phyloP scores from a whole-genome alignment of 75 land plant species.

The Ceratopteris richardii region DNA sequence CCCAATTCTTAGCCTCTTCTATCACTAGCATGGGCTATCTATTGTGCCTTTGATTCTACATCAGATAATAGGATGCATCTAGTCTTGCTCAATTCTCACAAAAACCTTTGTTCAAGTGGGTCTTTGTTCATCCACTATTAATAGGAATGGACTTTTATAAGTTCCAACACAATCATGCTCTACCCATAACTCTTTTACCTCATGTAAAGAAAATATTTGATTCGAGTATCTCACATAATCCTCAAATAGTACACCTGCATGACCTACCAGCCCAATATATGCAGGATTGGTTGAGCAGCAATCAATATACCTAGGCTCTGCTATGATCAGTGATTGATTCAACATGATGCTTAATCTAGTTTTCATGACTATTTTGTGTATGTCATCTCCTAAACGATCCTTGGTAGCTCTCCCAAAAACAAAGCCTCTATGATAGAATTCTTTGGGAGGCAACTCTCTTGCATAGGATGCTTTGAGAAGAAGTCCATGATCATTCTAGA shows the following conservation, averaged over 20 bases:
- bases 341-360: conserved; percentile 75
- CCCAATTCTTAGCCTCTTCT: conserved; percentile 67
- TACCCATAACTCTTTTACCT: conserved; percentile 85
- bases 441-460: conserved; percentile 45
- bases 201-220: conserved; percentile 56
- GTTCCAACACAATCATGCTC: conserved; percentile 46
- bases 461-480: conserved; percentile 52
- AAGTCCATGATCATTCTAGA: conserved; percentile 43
- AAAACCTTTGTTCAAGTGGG: conserved; percentile 58
- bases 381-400: conserved; percentile 91
- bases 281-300: conserved; percentile 5
- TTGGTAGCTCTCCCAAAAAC: conserved; percentile 72
- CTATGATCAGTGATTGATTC: conserved; percentile 85
- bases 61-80: conserved; percentile 65
- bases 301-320: conserved; percentile 70
- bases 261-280: not conserved
- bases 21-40: conserved; percentile 64
- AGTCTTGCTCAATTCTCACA: conserved; percentile 83
- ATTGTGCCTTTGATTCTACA: conserved; percentile 78
- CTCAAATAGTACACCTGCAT: conserved; percentile 47
- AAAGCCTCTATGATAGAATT: conserved; percentile 76
- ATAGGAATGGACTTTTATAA: conserved; percentile 41
- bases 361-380: conserved; percentile 81
- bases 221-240: conserved; percentile 70
- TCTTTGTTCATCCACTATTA: conserved; percentile 70